phyloP scores from a whole-genome alignment of 139 green algal genomes.

The Micractinium sp. region DNA sequence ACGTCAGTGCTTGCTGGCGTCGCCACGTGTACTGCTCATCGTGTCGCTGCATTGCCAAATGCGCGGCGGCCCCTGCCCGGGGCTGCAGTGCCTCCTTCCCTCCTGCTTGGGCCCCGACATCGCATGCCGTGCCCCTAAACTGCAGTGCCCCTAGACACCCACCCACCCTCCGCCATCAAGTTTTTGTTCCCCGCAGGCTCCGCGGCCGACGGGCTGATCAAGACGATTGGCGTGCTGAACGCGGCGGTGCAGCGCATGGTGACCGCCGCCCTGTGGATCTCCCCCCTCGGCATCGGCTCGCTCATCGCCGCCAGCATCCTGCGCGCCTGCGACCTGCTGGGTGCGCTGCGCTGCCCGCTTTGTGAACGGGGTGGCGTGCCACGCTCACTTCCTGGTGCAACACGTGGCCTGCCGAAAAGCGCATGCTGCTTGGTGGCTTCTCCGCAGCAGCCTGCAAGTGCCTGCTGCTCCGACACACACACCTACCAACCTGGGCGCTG shows the following conservation, averaged over 20 bases:
- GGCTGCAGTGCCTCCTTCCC: too few species aligned
- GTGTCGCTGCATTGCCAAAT: too few species aligned
- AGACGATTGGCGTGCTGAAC: slow-evolving; percentile 53
- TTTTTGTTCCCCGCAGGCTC: neutral
- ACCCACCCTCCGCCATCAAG: neutral
- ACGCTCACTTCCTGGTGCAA: too few species aligned
- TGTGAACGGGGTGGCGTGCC: too few species aligned
- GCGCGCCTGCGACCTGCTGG: slow-evolving; percentile 46
- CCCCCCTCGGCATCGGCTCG: slow-evolving; percentile 58
- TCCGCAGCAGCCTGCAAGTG: too few species aligned
- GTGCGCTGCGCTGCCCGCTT: neutral
- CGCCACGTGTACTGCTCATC: too few species aligned
- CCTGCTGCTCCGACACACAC: neutral
- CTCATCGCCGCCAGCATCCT: slow-evolving; percentile 58
- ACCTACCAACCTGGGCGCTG: neutral
- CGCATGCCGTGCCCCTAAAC: neutral
- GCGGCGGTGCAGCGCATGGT: slow-evolving; percentile 62
- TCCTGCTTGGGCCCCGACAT: too few species aligned
- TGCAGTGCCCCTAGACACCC: neutral
- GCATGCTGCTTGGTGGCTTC: neutral
- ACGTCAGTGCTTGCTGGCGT: too few species aligned
- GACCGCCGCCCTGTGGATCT: slow-evolving; percentile 51
- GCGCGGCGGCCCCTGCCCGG: too few species aligned
- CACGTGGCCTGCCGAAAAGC: neutral
- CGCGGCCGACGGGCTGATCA: slow-evolving; percentile 39